These are phyloP conservation scores for Nyssa sinensis DNA, from an alignment of 148 eudicot species.

Conservation along the genomic window DNA sequence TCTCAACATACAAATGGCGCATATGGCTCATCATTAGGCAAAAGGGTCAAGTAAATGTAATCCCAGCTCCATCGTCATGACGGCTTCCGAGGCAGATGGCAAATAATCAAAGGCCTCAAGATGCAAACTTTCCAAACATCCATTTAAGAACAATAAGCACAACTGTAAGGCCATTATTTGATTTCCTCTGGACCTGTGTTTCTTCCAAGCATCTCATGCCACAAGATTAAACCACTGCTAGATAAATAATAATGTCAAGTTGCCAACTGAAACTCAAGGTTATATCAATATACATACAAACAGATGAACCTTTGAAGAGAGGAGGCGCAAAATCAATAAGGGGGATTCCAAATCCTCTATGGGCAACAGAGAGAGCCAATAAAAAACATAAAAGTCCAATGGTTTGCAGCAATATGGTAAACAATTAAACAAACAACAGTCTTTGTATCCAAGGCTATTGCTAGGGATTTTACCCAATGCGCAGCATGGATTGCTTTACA, in stretches of 20 bases:
- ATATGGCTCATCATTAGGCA: neutral
- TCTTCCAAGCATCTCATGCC: neutral
- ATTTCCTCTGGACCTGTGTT: neutral
- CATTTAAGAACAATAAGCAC: neutral
- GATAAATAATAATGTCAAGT: too few species aligned
- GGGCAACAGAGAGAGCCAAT: neutral
- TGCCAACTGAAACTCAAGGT: neutral
- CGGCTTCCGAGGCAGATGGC: neutral
- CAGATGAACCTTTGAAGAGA: neutral
- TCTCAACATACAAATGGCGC: neutral
- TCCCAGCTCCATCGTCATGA: too few species aligned
- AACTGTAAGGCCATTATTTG: neutral
- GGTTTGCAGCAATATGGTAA: neutral
- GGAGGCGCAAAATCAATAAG: neutral
- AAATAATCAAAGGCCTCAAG: neutral
- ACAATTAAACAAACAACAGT: neutral
- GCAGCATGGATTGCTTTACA: neutral
- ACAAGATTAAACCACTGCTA: neutral
- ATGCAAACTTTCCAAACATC: too few species aligned
- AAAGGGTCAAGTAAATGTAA: neutral
- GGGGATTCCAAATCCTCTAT: neutral
- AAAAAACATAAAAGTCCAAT: neutral
- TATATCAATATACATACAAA: too few species aligned
- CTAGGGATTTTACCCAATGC: neutral
- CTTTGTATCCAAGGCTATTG: neutral